These are phyloP conservation scores for Ophiocordyceps camponoti-saundersi DNA, from an alignment of 2,329 filamentous ascomycete genomes.

Conservation along the genomic window DNA sequence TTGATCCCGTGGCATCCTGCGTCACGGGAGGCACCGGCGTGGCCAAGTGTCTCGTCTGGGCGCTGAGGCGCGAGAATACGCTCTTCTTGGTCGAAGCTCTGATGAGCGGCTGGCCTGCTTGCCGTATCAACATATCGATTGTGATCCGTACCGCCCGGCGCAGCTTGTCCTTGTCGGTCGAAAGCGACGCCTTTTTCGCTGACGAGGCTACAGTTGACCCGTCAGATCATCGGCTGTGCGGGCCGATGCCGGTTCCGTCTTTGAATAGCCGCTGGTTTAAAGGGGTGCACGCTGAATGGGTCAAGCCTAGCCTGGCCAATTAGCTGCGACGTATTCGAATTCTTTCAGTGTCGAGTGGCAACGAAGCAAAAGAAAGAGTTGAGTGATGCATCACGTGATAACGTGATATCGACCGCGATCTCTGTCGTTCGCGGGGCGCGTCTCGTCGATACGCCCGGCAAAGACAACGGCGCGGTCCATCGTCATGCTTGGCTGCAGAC, in stretches of 20 bases:
- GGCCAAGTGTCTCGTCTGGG: slow-evolving; percentile 17
- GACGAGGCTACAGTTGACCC: background rate
- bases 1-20: slow-evolving; percentile 50
- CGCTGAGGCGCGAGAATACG: slow-evolving; percentile 9
- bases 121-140: slow-evolving; percentile 12
- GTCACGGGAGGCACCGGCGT: slow-evolving; percentile 55
- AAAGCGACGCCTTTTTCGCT: background rate
- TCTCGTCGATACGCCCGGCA: background rate
- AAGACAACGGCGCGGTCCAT: background rate
- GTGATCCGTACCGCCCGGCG: background rate
- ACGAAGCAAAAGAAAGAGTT: background rate
- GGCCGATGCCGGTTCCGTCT: background rate
- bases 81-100: slow-evolving; percentile 10
- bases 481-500: background rate
- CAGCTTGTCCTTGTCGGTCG: background rate
- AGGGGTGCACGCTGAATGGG: background rate
- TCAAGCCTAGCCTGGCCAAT: background rate
- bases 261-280: background rate
- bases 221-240: slow-evolving; percentile 1
- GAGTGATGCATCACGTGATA: background rate
- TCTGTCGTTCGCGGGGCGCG: background rate
- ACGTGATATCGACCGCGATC: background rate
- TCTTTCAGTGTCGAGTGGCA: background rate
- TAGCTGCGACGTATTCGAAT: background rate
- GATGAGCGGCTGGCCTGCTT: slow-evolving; percentile 13